Percentiles rank a stretch among this genome's conserved stretches.
phyloP scores from a whole-genome alignment of 2,329 filamentous ascomycete species.

The Calonectria multiphialidica region DNA sequence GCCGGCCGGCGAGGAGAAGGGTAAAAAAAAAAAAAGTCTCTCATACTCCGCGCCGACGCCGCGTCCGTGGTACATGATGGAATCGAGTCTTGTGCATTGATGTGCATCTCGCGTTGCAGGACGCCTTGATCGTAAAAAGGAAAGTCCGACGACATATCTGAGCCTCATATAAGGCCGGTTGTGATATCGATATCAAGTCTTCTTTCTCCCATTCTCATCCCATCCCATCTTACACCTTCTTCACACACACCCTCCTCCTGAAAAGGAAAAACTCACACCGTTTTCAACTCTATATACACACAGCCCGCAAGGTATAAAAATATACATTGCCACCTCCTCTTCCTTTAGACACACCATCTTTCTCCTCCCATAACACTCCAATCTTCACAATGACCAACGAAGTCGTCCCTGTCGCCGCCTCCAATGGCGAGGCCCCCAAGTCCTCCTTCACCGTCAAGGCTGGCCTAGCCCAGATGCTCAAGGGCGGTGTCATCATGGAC shows the following conservation, averaged over 20 bases:
- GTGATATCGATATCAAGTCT: conserved; percentile 14
- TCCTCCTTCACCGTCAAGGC: conserved; percentile 89
- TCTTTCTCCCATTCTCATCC: neutral
- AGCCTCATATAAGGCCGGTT: conserved; percentile 15
- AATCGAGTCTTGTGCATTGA: neutral
- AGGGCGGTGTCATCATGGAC: conserved; percentile 99
- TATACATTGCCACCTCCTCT: neutral
- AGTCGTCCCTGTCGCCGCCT: conserved; percentile 33
- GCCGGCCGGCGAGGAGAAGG: neutral
- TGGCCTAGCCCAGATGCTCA: conserved; percentile 96
- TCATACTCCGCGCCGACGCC: conserved; percentile 3
- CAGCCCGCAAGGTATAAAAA: neutral
- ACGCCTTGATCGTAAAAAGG: conserved; percentile 13
- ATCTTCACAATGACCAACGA: conserved; percentile 50
- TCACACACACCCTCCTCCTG: neutral
- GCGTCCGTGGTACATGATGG: neutral
- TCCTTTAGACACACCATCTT: neutral
- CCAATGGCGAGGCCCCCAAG: conserved; percentile 53
- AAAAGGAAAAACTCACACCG: neutral
- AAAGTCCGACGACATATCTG: conserved; percentile 16
- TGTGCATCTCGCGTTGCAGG: conserved; percentile 16
- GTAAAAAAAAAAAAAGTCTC: conserved; percentile 12
- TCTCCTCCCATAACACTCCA: neutral
- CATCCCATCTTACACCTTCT: neutral
- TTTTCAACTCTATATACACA: neutral